Evolutionary conservation across 345 rosid species (phyloP).

Genomic region (Populus tremula): DNA sequence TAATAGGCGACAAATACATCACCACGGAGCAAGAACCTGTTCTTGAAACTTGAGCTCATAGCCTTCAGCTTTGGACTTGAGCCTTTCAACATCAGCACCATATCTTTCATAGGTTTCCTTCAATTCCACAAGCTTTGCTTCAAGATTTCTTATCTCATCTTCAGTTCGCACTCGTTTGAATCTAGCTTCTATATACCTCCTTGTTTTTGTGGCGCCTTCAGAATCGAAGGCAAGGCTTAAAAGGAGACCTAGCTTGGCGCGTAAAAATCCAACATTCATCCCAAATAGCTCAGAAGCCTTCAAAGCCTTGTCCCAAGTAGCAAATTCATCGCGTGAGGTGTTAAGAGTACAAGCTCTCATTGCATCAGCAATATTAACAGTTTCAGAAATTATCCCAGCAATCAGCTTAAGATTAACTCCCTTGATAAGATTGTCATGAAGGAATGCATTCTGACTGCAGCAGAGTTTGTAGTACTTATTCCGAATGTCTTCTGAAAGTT

Average conservation of each 20-base stretch:
- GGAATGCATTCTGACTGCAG: constrained; percentile 54
- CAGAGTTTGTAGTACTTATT: constrained; percentile 57
- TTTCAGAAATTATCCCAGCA: constrained; percentile 55
- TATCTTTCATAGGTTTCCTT: constrained; percentile 38
- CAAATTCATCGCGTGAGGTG: constrained; percentile 47
- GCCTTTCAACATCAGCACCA: constrained; percentile 35
- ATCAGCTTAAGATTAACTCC: constrained; percentile 51
- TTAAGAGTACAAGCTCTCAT: constrained; percentile 47
- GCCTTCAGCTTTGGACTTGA: constrained; percentile 46
- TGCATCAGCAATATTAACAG: constrained; percentile 56
- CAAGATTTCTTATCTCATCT: constrained; percentile 46
- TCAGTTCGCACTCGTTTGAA: constrained; percentile 26
- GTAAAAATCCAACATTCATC: constrained; percentile 62
- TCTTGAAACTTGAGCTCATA: constrained; percentile 48
- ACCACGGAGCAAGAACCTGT: constrained; percentile 58
- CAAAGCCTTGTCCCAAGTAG: constrained; percentile 53
- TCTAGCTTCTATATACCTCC: constrained; percentile 57
- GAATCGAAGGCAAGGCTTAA: constrained; percentile 47
- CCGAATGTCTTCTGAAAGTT: constrained; percentile 48
- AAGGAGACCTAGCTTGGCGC: constrained; percentile 42
- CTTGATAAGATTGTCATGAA: constrained; percentile 48
- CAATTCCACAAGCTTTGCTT: constrained; percentile 49
- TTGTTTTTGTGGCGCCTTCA: constrained; percentile 43
- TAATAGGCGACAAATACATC: constrained; percentile 10
- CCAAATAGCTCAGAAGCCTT: constrained; percentile 63